Conservation (phyloP, 768 basidiomycete species). For the Leccinellum luteum region DNA sequence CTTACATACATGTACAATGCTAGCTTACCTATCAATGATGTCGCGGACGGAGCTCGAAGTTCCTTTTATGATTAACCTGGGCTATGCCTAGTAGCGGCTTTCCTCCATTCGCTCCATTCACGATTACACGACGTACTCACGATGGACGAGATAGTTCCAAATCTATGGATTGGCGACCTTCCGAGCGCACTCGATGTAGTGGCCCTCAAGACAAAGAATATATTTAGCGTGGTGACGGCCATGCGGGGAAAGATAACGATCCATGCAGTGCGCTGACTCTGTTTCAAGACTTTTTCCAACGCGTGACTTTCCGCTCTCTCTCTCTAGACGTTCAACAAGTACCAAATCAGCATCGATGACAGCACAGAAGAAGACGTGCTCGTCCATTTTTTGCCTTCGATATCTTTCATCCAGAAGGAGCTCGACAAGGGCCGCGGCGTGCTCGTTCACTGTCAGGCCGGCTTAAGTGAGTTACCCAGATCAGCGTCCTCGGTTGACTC, state of each 20-base stretch:
- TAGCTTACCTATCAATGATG: not conserved
- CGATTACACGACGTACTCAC: slow-evolving; percentile 1
- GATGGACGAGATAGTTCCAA: slow-evolving; percentile 79
- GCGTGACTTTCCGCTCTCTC: not conserved
- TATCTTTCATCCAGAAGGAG: slow-evolving; percentile 81
- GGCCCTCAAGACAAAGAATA: slow-evolving; percentile 63
- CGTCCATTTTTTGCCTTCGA: slow-evolving; percentile 71
- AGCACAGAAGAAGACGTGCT: slow-evolving; percentile 75
- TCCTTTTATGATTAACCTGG: too few relatives aligned
- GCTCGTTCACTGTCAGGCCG: slow-evolving; percentile 88
- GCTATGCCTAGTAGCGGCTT: not conserved
- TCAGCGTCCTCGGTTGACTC: not conserved
- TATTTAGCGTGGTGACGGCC: slow-evolving; percentile 69
- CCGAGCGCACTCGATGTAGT: slow-evolving; percentile 63
- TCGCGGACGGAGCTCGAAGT: not conserved
- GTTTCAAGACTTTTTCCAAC: not conserved
- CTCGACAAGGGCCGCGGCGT: slow-evolving; percentile 74
- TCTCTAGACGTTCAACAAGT: slow-evolving; percentile 69
- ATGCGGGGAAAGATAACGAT: slow-evolving; percentile 70
- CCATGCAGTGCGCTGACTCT: slow-evolving; percentile 47
- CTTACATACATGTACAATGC: not conserved
- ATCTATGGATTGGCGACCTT: slow-evolving; percentile 85
- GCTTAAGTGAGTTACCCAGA: slow-evolving; percentile 61
- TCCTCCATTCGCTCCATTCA: not conserved
- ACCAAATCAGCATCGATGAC: slow-evolving; percentile 79